Conservation (phyloP, 108 stramenopile species). For the Cyclostephanos tholiformis region DNA sequence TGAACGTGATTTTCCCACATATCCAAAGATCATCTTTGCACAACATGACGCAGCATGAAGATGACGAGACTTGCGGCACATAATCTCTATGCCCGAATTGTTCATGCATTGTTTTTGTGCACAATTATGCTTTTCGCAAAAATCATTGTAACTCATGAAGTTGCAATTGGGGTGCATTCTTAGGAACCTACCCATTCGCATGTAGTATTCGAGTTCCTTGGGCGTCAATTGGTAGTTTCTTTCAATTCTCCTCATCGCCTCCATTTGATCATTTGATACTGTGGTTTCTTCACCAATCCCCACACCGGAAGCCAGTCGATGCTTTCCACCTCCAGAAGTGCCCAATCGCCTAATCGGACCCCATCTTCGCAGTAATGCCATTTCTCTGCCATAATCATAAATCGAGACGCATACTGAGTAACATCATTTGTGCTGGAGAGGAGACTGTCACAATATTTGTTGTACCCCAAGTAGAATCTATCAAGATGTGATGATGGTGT, state of each 20-base stretch:
- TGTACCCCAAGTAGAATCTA: neutral
- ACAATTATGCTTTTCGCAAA: too few species aligned
- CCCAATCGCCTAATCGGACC: neutral
- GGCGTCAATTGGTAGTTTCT: neutral
- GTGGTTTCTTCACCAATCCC: neutral
- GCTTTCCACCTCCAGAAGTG: neutral
- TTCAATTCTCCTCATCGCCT: neutral
- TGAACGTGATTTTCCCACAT: neutral
- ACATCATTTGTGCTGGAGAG: neutral
- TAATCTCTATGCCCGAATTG: neutral
- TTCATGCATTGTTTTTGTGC: neutral
- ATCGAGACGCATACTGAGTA: neutral
- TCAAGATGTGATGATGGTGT: neutral
- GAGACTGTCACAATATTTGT: neutral
- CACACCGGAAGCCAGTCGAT: neutral
- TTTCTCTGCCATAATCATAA: neutral
- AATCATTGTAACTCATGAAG: too few species aligned
- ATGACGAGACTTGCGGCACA: neutral
- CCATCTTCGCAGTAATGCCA: neutral
- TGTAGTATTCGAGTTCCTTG: neutral
- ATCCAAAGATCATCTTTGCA: neutral
- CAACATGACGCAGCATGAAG: neutral
- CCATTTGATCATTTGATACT: conserved; percentile 3
- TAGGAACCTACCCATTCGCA: neutral
- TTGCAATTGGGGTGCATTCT: too few species aligned